phyloP scores from a whole-genome alignment of 1,139 yeast genomes.

The Hanseniaspora uvarum region DNA sequence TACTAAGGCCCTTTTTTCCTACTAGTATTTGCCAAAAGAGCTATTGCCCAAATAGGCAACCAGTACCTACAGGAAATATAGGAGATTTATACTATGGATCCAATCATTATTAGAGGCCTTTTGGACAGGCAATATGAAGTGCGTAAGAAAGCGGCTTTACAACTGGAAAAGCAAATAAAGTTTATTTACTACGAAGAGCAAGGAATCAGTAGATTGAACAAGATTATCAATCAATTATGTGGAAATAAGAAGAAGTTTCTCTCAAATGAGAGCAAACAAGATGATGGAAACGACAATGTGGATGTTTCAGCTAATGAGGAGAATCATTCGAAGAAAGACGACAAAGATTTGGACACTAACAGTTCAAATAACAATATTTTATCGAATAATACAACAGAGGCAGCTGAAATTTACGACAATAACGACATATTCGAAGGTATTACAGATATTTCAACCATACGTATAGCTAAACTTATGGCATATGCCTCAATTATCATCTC shows the following conservation, averaged over 20 bases:
- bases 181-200: constrained; percentile 52
- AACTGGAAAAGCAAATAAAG: constrained; percentile 71
- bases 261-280: background rate
- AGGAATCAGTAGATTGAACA: constrained; percentile 57
- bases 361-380: background rate
- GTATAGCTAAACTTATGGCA: constrained; percentile 69
- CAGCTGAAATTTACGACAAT: constrained; percentile 4
- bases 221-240: constrained; percentile 54
- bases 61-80: too few relatives aligned
- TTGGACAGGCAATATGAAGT: constrained; percentile 88
- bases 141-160: constrained; percentile 87
- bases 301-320: background rate
- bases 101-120: constrained; percentile 68
- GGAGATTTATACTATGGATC: constrained; percentile 45
- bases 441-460: constrained; percentile 30
- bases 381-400: background rate
- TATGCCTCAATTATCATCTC: constrained; percentile 73
- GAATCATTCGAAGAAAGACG: background rate
- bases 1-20: too few relatives aligned
- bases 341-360: background rate
- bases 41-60: too few relatives aligned
- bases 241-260: constrained; percentile 20
- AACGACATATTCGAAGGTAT: constrained; percentile 1
- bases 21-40: too few relatives aligned
- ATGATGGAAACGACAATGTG: background rate